These are phyloP conservation scores for Diplosphaera chodatii DNA, from an alignment of 139 green algal species.

Conservation along the genomic window DNA sequence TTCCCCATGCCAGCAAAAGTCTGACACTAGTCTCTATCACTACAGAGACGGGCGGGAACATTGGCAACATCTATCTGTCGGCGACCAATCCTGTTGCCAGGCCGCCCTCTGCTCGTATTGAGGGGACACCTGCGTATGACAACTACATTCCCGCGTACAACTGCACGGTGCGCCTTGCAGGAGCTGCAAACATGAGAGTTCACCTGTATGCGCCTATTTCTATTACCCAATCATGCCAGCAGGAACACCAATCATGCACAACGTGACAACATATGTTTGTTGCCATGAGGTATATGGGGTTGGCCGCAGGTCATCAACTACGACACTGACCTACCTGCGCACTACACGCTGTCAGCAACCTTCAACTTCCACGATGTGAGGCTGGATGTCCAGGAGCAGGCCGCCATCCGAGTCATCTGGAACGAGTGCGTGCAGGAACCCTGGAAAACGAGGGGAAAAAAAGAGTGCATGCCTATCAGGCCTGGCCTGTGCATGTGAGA, in stretches of 20 bases:
- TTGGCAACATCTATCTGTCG: background rate
- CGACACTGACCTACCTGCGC: background rate
- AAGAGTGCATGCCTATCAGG: too few relatives aligned
- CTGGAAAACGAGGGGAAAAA: too few relatives aligned
- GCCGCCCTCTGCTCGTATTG: background rate
- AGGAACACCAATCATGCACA: too few relatives aligned
- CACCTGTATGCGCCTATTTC: too few relatives aligned
- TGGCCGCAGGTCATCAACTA: background rate
- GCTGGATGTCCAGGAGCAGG: background rate
- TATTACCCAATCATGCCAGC: too few relatives aligned
- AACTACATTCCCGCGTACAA: background rate
- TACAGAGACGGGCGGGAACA: background rate
- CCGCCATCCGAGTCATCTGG: background rate
- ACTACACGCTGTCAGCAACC: background rate
- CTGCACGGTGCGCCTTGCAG: background rate
- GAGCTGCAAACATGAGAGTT: too few relatives aligned
- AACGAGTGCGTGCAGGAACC: background rate
- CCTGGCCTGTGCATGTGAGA: too few relatives aligned
- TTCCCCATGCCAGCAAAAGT: too few relatives aligned
- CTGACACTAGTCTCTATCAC: too few relatives aligned
- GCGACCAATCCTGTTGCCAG: background rate
- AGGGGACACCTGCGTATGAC: background rate
- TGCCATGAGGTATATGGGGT: too few relatives aligned
- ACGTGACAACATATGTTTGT: too few relatives aligned
- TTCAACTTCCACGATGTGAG: background rate